Evolutionary conservation across 768 basidiomycete genomes (phyloP).

Genomic region (Heimioporus sp.): DNA sequence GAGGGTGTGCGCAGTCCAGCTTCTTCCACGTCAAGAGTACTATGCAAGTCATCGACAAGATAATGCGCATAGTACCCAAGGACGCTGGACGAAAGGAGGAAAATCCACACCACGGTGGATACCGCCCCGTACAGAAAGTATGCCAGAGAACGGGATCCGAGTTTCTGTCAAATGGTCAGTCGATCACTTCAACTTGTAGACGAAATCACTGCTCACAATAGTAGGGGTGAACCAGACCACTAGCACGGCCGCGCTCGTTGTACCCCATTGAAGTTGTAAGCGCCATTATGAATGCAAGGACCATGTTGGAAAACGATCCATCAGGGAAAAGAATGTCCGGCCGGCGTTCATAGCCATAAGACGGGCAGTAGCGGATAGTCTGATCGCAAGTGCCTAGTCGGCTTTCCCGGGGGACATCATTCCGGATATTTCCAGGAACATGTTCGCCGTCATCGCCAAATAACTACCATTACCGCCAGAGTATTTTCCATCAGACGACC

Average conservation of each 20-base stretch:
- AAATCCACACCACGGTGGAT: constrained; percentile 30
- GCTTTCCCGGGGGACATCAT: too few species aligned
- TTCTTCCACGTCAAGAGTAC: too few species aligned
- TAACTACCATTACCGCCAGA: too few species aligned
- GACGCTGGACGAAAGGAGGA: constrained; percentile 29
- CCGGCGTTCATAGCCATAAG: too few species aligned
- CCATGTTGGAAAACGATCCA: constrained; percentile 26
- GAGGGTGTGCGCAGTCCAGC: too few species aligned
- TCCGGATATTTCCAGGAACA: too few species aligned
- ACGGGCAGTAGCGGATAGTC: too few species aligned
- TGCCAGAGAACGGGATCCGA: constrained; percentile 35
- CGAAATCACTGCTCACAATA: constrained; percentile 9
- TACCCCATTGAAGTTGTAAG: constrained; percentile 34
- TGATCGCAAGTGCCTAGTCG: too few species aligned
- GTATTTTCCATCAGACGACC: too few species aligned
- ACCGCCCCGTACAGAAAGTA: constrained; percentile 30
- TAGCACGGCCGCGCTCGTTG: constrained; percentile 28
- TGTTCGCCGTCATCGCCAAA: too few species aligned
- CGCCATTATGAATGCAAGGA: constrained; percentile 29
- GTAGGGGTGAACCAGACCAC: constrained; percentile 32
- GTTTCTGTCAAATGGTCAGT: constrained; percentile 10
- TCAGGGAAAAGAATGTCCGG: too few species aligned
- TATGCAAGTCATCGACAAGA: constrained; percentile 1
- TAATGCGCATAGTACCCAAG: constrained; percentile 21
- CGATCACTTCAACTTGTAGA: background rate